Base-by-base conservation (phyloP, 441 rosid species). In the Manihot esculenta region DNA sequence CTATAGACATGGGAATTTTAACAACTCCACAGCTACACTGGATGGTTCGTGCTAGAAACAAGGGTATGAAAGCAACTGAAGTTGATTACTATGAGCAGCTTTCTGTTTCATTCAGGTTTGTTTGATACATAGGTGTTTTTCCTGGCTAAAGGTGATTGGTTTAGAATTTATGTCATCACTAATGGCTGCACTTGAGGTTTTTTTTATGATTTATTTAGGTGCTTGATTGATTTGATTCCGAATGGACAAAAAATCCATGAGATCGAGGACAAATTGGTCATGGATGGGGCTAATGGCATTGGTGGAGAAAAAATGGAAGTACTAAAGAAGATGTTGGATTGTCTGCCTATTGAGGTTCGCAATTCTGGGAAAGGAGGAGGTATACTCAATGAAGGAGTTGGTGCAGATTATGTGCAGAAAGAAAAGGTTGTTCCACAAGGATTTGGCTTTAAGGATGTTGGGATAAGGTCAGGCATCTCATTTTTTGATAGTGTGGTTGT, bases 351-450 rank as follows among this genome's bases (percentile, higher is more conserved):
- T 54, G 97, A 90, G 81, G 86, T 92, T 77, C 87, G 85, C 70
- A 94, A 92, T 67, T 57, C 83, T 33, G 98, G 93, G 48, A 84
- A 84, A 74, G 89, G 78, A 75, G 94, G 78, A 73, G 96, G 97
- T 73, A 76, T 90, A 45, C 88, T 91, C 62, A 91, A 89, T 75
- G 95, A 91, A 80, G 78, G 87, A 58, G 98, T 91, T 71, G 98
- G 98, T 74, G 98, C 99, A 57, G 98, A 94, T 64, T 90, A 79
- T 76, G 97, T 94, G 71, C 99, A 90, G 89, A 94, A 94, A 75
- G 98, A 90, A 81, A 94, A 89, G 84, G 89, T 86, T 80, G 71
- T 71, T 66, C 99, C 97, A 15, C 84, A 68, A 53, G 90, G 88
- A 68, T 90, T 90, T 76, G 86, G 86, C 73, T 71, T 81, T 7